Evolutionary conservation across 352 stramenopile species (phyloP).

Genomic region (Phytopythium boreale): DNA sequence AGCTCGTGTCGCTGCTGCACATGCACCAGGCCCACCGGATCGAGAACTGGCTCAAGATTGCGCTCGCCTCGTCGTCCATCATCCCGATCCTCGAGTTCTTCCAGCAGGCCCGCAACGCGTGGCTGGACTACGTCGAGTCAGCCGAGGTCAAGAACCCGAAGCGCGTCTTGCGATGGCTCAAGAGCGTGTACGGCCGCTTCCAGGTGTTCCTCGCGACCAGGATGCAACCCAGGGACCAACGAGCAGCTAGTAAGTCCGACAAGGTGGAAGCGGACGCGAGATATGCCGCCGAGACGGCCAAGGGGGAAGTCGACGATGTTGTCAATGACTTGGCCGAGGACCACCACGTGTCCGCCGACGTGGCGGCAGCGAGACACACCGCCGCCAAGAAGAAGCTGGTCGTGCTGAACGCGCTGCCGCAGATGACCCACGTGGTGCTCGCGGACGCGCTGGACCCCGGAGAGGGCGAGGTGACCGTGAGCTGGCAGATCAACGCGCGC

Average conservation of each 20-base stretch:
- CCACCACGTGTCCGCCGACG: background rate
- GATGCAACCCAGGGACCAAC: no score
- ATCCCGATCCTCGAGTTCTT: no score
- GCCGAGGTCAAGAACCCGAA: constrained; percentile 10
- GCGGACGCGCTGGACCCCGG: constrained; percentile 36
- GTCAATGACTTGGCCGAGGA: background rate
- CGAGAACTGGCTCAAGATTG: no score
- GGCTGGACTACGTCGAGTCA: constrained; percentile 39
- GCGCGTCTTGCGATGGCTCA: background rate
- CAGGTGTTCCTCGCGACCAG: no score
- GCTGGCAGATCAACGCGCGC: constrained; percentile 44
- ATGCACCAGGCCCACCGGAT: no score
- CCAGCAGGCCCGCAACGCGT: constrained; percentile 34
- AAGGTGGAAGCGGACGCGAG: no score
- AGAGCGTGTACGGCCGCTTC: background rate
- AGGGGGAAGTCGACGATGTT: no score
- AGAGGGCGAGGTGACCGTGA: constrained; percentile 58
- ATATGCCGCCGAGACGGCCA: no score
- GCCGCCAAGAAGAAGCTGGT: constrained; percentile 37
- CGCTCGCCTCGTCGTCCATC: no score
- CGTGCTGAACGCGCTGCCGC: constrained; percentile 34
- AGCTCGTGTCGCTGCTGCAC: no score
- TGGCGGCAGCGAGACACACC: constrained; percentile 4
- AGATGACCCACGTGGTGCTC: constrained; percentile 44
- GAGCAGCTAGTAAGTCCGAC: no score